Evolutionary conservation across 139 green algal genomes (phyloP).

Genomic region (Asterochloris erici): DNA sequence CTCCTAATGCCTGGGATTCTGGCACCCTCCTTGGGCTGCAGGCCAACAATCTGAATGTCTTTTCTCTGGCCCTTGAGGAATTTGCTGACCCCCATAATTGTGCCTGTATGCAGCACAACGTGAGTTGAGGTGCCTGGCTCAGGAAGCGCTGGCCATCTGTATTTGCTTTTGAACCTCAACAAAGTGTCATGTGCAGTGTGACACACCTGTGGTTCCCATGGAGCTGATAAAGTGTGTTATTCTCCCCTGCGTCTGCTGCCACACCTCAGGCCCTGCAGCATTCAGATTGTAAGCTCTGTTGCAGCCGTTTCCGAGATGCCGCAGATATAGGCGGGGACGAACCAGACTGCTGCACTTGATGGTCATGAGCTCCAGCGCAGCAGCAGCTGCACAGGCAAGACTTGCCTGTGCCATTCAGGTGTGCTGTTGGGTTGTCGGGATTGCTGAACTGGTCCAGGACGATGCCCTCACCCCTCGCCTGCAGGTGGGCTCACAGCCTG

Average conservation of each 20-base stretch:
- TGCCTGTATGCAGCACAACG: conserved; percentile 18
- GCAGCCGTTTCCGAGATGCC: conserved; percentile 43
- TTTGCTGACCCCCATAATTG: conserved; percentile 41
- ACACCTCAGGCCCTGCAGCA: conserved; percentile 42
- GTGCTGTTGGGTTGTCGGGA: conserved; percentile 35
- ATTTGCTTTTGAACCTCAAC: background rate
- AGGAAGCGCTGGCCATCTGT: too few relatives aligned
- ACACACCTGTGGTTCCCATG: conserved; percentile 44
- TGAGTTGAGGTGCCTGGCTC: background rate
- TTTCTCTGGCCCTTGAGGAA: conserved; percentile 44
- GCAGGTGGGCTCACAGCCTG: background rate
- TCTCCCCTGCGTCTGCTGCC: conserved; percentile 41
- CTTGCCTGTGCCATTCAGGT: conserved; percentile 28
- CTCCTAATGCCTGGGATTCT: conserved; percentile 41
- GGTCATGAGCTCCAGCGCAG: background rate
- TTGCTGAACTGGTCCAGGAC: conserved; percentile 54
- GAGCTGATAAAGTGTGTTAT: conserved; percentile 50
- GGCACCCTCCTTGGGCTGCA: conserved; percentile 37
- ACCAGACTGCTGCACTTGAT: too few relatives aligned
- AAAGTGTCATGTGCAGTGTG: background rate
- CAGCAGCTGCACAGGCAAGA: background rate
- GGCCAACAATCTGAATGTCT: conserved; percentile 37
- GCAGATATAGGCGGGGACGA: conserved; percentile 4
- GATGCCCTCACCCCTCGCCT: conserved; percentile 27
- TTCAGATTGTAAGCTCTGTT: conserved; percentile 32